phyloP scores from a whole-genome alignment of 148 eudicot species.

The Arbutus unedo region DNA sequence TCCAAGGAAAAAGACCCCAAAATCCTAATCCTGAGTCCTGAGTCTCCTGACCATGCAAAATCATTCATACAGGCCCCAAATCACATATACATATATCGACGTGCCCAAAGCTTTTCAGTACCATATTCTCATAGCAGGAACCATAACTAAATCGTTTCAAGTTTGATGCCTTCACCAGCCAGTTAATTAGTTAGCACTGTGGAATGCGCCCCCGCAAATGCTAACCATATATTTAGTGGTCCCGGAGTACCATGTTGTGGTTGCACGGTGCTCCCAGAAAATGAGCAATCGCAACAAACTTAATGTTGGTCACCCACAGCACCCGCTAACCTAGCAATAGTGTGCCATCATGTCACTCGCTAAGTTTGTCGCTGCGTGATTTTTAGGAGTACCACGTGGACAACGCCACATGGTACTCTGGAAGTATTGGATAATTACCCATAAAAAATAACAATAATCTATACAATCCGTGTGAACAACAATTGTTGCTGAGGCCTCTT shows the following conservation, averaged over 20 bases:
- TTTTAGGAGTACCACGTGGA: too few species aligned
- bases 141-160: neutral
- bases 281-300: too few species aligned
- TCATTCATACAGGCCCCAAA: slow-evolving; percentile 18
- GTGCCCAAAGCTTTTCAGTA: neutral
- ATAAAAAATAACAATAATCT: neutral
- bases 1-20: slow-evolving; percentile 72
- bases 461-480: neutral
- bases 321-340: too few species aligned
- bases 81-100: neutral
- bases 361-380: too few species aligned
- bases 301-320: too few species aligned
- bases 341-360: too few species aligned
- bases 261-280: too few species aligned
- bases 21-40: too few species aligned
- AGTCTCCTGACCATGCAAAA: slow-evolving; percentile 61
- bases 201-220: neutral
- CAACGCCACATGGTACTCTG: too few species aligned
- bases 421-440: neutral
- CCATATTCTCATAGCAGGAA: neutral
- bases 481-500: neutral
- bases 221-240: neutral
- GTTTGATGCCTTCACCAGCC: neutral
- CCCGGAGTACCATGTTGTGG: too few species aligned
- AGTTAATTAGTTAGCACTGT: neutral